Percentiles rank a stretch among this genome's conserved stretches.
Evolutionary conservation across 805 yeast genomes (phyloP).

Genomic region (Lipomyces spencermartinsiae): DNA sequence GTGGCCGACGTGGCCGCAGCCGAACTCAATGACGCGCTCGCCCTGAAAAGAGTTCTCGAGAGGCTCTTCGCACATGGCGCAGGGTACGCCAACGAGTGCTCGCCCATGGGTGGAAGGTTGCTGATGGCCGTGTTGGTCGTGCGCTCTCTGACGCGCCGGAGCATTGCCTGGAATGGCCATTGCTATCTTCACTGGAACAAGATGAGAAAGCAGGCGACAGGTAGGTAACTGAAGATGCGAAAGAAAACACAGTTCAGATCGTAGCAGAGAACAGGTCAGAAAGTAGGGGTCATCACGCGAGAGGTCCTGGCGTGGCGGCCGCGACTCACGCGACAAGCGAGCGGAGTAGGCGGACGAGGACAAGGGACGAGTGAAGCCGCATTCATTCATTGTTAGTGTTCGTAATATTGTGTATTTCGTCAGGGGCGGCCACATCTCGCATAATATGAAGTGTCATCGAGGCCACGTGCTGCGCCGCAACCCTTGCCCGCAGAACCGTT

Average conservation of each 20-base stretch:
- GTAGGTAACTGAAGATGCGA: background rate
- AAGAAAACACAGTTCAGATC: background rate
- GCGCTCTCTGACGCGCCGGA: constrained; percentile 4
- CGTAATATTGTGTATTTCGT: background rate
- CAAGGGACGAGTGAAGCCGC: background rate
- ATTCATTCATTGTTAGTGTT: background rate
- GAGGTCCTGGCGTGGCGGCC: too few species aligned
- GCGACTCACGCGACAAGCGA: background rate
- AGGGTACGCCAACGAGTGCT: constrained; percentile 22
- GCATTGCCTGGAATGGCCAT: constrained; percentile 5
- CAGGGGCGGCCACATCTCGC: background rate
- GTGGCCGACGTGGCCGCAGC: constrained; percentile 38
- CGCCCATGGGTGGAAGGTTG: constrained; percentile 13
- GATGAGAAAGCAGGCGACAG: background rate
- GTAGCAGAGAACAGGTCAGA: background rate
- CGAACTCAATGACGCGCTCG: constrained; percentile 36
- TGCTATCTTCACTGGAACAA: background rate
- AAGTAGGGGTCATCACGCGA: too few species aligned
- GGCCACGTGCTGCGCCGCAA: too few species aligned
- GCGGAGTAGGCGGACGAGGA: background rate
- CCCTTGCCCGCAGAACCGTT: too few species aligned
- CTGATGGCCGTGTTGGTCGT: background rate
- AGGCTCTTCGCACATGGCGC: constrained; percentile 39
- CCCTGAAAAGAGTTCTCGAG: constrained; percentile 33
- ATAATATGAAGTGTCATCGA: too few species aligned